Conservation (phyloP, 2,329 filamentous ascomycete genomes). For the Phialophora macrospora region DNA sequence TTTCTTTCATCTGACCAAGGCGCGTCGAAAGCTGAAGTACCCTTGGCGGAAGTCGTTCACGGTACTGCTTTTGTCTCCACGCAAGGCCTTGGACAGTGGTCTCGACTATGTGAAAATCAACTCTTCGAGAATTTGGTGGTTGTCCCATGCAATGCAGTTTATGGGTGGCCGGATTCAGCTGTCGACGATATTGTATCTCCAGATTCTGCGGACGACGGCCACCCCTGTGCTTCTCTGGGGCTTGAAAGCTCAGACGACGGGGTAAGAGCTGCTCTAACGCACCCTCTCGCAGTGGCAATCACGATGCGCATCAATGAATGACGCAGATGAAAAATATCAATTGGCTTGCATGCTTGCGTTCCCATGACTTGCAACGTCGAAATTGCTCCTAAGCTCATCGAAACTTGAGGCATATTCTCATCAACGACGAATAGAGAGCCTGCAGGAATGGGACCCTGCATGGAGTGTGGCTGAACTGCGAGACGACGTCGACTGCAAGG, state of each 20-base stretch:
- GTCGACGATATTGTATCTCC: neutral
- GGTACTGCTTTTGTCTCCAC: slow-evolving; percentile 30
- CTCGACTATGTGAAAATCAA: neutral
- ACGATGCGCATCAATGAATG: neutral
- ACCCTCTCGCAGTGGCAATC: slow-evolving; percentile 23
- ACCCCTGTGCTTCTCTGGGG: neutral
- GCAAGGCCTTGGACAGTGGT: slow-evolving; percentile 17
- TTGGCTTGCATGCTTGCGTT: neutral
- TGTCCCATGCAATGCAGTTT: slow-evolving; percentile 52
- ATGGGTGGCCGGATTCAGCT: slow-evolving; percentile 40
- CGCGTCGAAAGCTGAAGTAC: neutral
- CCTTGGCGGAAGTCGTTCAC: slow-evolving; percentile 17
- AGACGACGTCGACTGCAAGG: neutral
- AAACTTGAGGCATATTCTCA: neutral
- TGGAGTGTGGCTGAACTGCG: neutral
- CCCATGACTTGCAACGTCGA: neutral
- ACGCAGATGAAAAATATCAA: neutral
- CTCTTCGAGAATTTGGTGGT: slow-evolving; percentile 23
- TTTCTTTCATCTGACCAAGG: neutral
- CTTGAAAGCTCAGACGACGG: neutral
- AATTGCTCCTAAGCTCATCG: neutral
- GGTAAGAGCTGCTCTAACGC: slow-evolving; percentile 1
- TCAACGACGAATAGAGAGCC: neutral
- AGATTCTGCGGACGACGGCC: neutral
- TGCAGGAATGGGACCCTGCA: neutral